A percentile compares a stretch with the other conserved stretches of the same genome.
These are phyloP conservation scores for Wilcoxina mikolae DNA, from an alignment of 495 filamentous ascomycete genomes.

Conservation along the genomic window DNA sequence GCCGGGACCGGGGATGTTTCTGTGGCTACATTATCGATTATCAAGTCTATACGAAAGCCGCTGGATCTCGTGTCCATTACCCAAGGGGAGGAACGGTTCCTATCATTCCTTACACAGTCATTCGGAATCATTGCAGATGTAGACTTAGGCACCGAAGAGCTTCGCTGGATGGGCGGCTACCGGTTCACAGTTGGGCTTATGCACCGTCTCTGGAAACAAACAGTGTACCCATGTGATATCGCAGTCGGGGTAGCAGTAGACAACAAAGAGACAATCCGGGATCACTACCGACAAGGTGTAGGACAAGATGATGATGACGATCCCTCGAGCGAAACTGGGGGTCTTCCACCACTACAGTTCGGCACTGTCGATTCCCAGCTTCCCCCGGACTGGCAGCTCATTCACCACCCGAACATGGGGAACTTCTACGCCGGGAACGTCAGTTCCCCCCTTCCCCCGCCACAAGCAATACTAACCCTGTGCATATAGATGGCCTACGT, in stretches of 20 bases:
- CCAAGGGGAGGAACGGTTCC: constrained; percentile 51
- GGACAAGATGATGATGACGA: constrained; percentile 22
- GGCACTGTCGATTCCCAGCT: constrained; percentile 65
- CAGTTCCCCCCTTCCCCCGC: constrained; percentile 18
- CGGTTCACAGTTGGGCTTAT: constrained; percentile 79
- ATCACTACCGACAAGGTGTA: constrained; percentile 47
- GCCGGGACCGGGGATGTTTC: constrained; percentile 65
- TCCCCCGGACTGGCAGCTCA: constrained; percentile 56
- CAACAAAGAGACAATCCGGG: constrained; percentile 60
- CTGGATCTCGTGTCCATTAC: constrained; percentile 80
- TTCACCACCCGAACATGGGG: constrained; percentile 60
- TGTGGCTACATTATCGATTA: constrained; percentile 59
- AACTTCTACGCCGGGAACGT: constrained; percentile 90
- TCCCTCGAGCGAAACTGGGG: constrained; percentile 29
- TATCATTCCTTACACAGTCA: constrained; percentile 85
- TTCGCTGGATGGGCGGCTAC: constrained; percentile 79
- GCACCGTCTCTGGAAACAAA: constrained; percentile 52
- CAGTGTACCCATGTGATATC: constrained; percentile 75
- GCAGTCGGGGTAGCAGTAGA: constrained; percentile 64
- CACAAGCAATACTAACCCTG: not conserved
- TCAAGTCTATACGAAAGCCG: constrained; percentile 70
- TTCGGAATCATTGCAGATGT: constrained; percentile 79
- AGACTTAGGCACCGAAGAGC: constrained; percentile 75
- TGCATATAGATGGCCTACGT: constrained; percentile 62
- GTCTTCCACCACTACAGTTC: constrained; percentile 58